A percentile compares a stretch with the other conserved stretches of the same genome.
Conservation (phyloP, 169 alveolate genomes). For the Plasmodium chabaudi region DNA sequence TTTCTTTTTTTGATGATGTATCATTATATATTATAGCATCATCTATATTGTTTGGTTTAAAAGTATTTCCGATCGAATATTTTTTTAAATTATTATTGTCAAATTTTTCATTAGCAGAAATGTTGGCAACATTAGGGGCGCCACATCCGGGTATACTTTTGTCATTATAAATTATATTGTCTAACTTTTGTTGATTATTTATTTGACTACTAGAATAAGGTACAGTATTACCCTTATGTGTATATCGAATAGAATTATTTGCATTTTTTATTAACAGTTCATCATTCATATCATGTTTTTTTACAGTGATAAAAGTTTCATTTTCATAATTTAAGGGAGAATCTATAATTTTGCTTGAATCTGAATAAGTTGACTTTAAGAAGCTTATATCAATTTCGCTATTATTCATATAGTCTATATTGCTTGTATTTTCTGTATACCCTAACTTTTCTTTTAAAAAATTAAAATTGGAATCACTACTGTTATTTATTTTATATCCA, state of each 20-base stretch:
- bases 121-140: no score
- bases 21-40: neutral
- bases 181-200: neutral
- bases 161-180: neutral
- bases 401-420: neutral
- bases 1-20: neutral
- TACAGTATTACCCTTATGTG: neutral
- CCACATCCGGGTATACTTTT: no score
- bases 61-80: no score
- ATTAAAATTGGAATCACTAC: neutral
- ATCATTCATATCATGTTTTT: neutral
- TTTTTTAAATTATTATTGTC: no score
- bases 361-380: slow-evolving; percentile 51
- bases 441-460: neutral
- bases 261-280: neutral
- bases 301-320: neutral
- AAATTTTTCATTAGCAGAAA: no score
- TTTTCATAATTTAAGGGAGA: slow-evolving; percentile 20
- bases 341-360: slow-evolving; percentile 47
- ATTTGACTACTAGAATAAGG: neutral
- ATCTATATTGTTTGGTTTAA: neutral
- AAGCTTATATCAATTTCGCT: slow-evolving; percentile 34
- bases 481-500: neutral
- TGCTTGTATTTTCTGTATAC: neutral
- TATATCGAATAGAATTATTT: slow-evolving; percentile 6